Evolutionary conservation across 2,329 filamentous ascomycete genomes (phyloP).

Genomic region (Paraconiothyrium sp.): DNA sequence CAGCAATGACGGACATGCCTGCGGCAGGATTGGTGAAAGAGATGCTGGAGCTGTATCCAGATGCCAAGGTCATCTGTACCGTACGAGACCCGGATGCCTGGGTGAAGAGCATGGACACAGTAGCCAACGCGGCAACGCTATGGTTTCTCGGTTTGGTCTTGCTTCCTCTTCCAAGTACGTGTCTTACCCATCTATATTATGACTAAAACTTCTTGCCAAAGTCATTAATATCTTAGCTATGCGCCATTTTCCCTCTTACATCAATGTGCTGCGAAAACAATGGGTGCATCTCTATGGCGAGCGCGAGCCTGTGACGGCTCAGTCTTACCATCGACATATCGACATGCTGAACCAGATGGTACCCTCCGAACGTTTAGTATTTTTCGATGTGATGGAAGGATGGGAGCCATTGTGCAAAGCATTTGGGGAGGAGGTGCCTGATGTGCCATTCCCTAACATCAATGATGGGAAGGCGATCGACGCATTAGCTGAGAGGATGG

Average conservation of each 20-base stretch:
- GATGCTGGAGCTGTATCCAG: constrained; percentile 59
- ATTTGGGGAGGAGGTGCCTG: constrained; percentile 20
- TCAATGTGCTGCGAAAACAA: constrained; percentile 23
- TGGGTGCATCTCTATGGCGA: constrained; percentile 14
- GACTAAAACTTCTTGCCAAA: neutral
- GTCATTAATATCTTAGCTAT: neutral
- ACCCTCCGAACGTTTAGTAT: constrained; percentile 20
- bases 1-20: constrained; percentile 59
- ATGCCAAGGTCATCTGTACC: constrained; percentile 58
- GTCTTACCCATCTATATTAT: neutral
- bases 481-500: constrained; percentile 25
- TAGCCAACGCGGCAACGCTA: constrained; percentile 20
- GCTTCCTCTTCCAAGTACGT: constrained; percentile 32
- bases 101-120: constrained; percentile 30
- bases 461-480: constrained; percentile 37
- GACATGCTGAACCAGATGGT: constrained; percentile 24
- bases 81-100: constrained; percentile 32
- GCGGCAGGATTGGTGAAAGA: constrained; percentile 56
- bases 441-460: constrained; percentile 31
- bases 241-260: constrained; percentile 19
- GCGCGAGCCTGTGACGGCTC: neutral
- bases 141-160: constrained; percentile 32
- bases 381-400: constrained; percentile 25
- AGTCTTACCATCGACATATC: constrained; percentile 19
- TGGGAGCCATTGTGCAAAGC: constrained; percentile 26